These are phyloP conservation scores for Chenopodium berlandieri DNA, from an alignment of 148 eudicot species.

Conservation along the genomic window DNA sequence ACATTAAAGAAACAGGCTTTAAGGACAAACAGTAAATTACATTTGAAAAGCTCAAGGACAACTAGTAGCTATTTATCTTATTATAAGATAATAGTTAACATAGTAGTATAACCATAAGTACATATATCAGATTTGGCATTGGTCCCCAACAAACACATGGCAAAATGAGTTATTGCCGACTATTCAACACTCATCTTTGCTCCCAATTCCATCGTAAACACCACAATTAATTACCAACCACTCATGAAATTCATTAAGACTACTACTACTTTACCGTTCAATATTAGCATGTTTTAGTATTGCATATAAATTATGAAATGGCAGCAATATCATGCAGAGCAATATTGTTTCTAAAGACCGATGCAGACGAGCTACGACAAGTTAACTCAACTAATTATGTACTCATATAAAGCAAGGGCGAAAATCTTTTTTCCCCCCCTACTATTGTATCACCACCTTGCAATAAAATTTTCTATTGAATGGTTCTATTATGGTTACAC, in stretches of 20 bases:
- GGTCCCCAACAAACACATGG: conserved; percentile 30
- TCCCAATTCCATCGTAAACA: conserved; percentile 11
- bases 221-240: conserved; percentile 17
- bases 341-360: neutral
- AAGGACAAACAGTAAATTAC: conserved; percentile 9
- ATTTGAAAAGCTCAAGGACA: neutral
- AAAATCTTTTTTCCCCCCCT: too few relatives aligned
- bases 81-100: neutral
- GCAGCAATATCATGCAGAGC: neutral
- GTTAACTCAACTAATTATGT: neutral
- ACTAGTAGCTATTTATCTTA: conserved; percentile 5
- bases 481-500: neutral
- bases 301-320: too few relatives aligned
- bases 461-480: too few relatives aligned
- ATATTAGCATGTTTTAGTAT: neutral
- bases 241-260: neutral
- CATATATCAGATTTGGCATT: conserved; percentile 19
- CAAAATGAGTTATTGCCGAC: conserved; percentile 5
- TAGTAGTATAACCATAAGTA: conserved; percentile 13
- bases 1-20: conserved; percentile 16
- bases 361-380: too few relatives aligned
- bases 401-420: neutral
- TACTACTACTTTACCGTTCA: neutral
- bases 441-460: too few relatives aligned
- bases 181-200: neutral